Evolutionary conservation across 345 rosid genomes (phyloP).

Genomic region (Sisymbrium irio): DNA sequence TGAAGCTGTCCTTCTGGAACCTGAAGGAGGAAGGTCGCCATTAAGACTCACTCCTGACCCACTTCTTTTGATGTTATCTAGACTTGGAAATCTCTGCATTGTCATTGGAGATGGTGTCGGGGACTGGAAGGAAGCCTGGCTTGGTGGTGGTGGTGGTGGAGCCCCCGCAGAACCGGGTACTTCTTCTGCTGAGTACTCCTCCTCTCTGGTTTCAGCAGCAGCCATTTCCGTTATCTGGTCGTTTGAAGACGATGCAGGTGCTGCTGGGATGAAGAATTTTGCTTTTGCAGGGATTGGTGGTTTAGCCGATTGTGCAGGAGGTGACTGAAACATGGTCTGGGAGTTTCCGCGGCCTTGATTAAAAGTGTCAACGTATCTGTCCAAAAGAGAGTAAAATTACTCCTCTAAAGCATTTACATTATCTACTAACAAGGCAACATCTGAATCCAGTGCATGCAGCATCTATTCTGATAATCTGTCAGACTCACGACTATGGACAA

Average conservation of each 20-base stretch:
- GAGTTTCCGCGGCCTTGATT: constrained; percentile 83
- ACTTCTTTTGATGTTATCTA: constrained; percentile 52
- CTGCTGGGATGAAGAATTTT: constrained; percentile 76
- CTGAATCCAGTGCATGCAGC: neutral
- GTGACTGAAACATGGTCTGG: constrained; percentile 61
- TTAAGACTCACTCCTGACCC: constrained; percentile 30
- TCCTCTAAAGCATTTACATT: neutral
- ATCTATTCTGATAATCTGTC: neutral
- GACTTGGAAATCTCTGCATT: constrained; percentile 66
- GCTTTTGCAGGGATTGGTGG: constrained; percentile 66
- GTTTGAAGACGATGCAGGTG: constrained; percentile 39
- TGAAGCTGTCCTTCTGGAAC: constrained; percentile 71
- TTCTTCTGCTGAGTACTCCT: constrained; percentile 34
- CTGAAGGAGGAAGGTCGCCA: constrained; percentile 31
- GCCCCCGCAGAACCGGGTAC: constrained; percentile 11
- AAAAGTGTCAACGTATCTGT: constrained; percentile 35
- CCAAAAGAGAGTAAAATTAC: neutral
- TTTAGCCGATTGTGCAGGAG: constrained; percentile 60
- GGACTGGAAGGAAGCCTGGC: constrained; percentile 37
- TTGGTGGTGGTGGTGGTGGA: constrained; percentile 38
- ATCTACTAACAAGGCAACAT: neutral
- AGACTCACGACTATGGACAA: neutral
- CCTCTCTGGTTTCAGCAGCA: constrained; percentile 48
- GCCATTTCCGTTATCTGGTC: constrained; percentile 51
- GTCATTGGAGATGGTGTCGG: constrained; percentile 39